These are phyloP conservation scores for Vinca major DNA, from an alignment of 305 asterid genomes.

Conservation along the genomic window DNA sequence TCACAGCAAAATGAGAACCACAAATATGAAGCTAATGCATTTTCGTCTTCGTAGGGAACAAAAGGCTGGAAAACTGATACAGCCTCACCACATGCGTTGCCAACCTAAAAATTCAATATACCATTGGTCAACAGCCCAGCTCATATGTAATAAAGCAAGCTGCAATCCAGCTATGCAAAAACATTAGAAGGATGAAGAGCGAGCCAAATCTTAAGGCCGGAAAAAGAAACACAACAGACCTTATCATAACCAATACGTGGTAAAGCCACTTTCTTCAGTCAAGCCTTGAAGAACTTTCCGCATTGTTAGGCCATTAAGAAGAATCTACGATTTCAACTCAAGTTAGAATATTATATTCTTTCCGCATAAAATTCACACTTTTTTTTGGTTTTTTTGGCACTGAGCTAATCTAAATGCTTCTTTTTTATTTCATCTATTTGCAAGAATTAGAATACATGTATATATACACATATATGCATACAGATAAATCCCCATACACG, in stretches of 20 bases:
- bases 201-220: conserved; percentile 52
- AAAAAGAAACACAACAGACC: conserved; percentile 70
- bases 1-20: conserved; percentile 48
- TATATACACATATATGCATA: conserved; percentile 5
- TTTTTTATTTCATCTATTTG: conserved; percentile 25
- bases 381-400: conserved; percentile 30
- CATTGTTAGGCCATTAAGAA: conserved; percentile 87
- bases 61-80: conserved; percentile 83
- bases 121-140: conserved; percentile 74
- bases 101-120: conserved; percentile 87
- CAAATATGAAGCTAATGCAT: conserved; percentile 58
- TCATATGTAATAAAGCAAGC: conserved; percentile 51
- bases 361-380: conserved; percentile 39
- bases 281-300: conserved; percentile 79
- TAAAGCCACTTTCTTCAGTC: conserved; percentile 71
- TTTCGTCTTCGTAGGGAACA: conserved; percentile 72
- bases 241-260: conserved; percentile 57
- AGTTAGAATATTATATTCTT: conserved; percentile 67
- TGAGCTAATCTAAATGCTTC: conserved; percentile 28
- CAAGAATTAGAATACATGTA: conserved; percentile 13
- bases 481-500: background rate
- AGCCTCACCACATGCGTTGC: conserved; percentile 95
- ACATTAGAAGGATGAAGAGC: conserved; percentile 51
- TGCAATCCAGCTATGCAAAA: conserved; percentile 62
- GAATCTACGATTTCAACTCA: conserved; percentile 98